These are phyloP conservation scores for Neurospora pannonica DNA, from an alignment of 495 filamentous ascomycete species.

Conservation along the genomic window DNA sequence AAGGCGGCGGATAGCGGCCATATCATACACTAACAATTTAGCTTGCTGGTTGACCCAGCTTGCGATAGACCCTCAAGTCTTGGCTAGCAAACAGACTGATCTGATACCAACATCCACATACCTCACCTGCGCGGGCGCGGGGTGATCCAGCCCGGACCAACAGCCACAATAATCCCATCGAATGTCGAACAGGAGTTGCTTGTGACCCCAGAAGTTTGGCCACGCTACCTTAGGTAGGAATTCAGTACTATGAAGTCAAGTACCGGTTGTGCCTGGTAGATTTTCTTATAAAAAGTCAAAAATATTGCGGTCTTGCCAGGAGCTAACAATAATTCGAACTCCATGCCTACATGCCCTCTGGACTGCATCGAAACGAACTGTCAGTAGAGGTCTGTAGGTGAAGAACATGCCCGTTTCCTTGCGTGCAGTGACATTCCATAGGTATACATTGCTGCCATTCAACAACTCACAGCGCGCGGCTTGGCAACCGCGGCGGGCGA, in stretches of 20 bases:
- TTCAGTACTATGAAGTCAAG: neutral
- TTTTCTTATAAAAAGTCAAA: neutral
- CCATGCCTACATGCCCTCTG: neutral
- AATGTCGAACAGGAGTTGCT: neutral
- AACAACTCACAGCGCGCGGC: neutral
- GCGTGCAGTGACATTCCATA: neutral
- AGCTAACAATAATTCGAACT: neutral
- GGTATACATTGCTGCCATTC: neutral
- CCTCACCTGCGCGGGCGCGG: neutral
- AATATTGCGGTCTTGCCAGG: neutral
- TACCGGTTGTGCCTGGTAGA: neutral
- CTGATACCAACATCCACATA: neutral
- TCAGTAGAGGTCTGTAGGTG: neutral
- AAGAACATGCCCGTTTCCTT: neutral
- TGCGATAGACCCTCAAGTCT: neutral
- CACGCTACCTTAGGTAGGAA: neutral
- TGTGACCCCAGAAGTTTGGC: neutral
- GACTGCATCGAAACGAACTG: neutral
- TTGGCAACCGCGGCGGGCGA: neutral
- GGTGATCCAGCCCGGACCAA: neutral
- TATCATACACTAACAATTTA: neutral
- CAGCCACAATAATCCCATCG: neutral
- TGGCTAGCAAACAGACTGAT: neutral
- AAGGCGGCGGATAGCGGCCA: neutral
- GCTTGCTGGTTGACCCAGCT: neutral